Conservation (phyloP, 257 asterid genomes). For the Verbena officinalis region DNA sequence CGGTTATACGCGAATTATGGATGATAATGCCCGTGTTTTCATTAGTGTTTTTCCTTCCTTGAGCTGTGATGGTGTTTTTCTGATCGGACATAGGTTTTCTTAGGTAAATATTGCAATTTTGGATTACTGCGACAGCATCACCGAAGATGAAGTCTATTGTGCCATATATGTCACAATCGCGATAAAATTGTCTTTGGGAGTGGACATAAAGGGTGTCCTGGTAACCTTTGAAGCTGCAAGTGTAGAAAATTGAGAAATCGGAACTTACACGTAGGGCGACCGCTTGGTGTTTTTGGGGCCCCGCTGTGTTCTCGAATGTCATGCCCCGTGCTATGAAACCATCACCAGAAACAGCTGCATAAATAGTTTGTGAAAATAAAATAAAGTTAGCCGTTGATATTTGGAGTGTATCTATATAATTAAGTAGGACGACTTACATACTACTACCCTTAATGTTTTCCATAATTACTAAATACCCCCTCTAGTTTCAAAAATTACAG, state of each 20-base stretch:
- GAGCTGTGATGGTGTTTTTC: conserved; percentile 50
- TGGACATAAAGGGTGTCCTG: conserved; percentile 52
- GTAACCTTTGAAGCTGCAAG: conserved; percentile 55
- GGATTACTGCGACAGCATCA: conserved; percentile 39
- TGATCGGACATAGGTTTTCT: conserved; percentile 38
- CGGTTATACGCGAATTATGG: conserved; percentile 32
- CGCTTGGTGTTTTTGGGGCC: conserved; percentile 51
- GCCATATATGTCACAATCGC: conserved; percentile 46
- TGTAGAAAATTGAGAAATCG: conserved; percentile 45
- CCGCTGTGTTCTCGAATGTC: conserved; percentile 58
- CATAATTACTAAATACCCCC: no score
- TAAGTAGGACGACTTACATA: no score
- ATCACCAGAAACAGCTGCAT: conserved; percentile 45
- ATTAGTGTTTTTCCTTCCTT: conserved; percentile 37
- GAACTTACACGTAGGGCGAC: conserved; percentile 50
- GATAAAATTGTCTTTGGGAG: conserved; percentile 47
- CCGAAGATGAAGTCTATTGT: conserved; percentile 57
- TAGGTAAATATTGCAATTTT: conserved; percentile 41
- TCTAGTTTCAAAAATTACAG: no score
- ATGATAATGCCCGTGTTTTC: conserved; percentile 48
- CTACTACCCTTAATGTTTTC: no score
- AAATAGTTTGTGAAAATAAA: background rate
- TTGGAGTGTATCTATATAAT: no score
- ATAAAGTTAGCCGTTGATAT: background rate
- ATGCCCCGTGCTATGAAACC: conserved; percentile 49